Evolutionary conservation across 2,329 filamentous ascomycete species (phyloP), one percentile per base, ranked within the genome.

Genomic region (Fusarium sp.): DNA sequence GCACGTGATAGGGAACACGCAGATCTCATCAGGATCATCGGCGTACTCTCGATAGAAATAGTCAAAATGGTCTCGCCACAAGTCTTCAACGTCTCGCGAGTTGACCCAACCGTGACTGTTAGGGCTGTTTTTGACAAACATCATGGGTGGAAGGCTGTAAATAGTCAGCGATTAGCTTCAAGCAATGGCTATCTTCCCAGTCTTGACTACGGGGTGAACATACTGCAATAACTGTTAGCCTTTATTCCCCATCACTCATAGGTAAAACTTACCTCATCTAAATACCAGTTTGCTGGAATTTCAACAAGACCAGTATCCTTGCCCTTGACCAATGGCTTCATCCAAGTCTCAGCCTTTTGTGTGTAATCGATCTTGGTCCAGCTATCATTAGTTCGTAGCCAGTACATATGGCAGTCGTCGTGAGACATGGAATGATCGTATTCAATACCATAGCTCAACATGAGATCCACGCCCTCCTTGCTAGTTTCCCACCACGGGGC

Each of bases 401-500:
- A 91, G 69, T 91, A 91, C 70, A 84, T 83, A 71, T 89, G 83
- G 61, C 86, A 89, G 72, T 91, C 89, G 11, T 73, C 55, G 17
- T 72, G 68, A 6, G 62, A 73, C 85, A 91, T 89, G 59, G 82
- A 85, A 73, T 91, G 89, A 69, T 91, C 89, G 71, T 91, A 91
- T 68, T 90, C 88, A 62, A 91, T 87, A 15, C 89, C 89, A 71
- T 91, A 91, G 65, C 82, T 83, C 17, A 91, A 81, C 69, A 91
- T 79, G 17, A 91, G 77, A 65, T 91, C 86, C 0, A 86, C 86
- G 6, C 89, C 89, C 73, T 92, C 90, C 65, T 86, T 84, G 60
- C 85, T 89, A 0, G 86, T 88, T 73, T 93, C 91, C 91, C 90
- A 94, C 83, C 80, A 94, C 0, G 91, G 91, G 1, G 90, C 91